Percentiles rank a stretch among this genome's conserved stretches.
phyloP scores from a whole-genome alignment of 371 early-diverging fungal genomes.

The Choanephora cucurbitarum region DNA sequence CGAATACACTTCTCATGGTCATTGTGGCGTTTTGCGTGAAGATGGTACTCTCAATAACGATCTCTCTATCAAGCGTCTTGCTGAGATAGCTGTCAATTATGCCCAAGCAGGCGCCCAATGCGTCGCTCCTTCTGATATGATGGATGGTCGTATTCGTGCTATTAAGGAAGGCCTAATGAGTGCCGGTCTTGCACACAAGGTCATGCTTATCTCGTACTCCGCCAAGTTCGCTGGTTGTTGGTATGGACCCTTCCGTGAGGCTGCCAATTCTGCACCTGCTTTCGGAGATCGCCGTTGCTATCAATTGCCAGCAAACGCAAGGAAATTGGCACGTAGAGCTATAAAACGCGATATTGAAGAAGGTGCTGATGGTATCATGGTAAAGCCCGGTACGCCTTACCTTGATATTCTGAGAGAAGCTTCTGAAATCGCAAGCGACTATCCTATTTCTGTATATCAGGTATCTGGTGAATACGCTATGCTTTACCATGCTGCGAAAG shows the following conservation, averaged over 20 bases:
- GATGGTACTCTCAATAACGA: constrained; percentile 87
- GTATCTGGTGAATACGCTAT: constrained; percentile 96
- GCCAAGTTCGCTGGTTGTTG: constrained; percentile 94
- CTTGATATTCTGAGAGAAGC: constrained; percentile 94
- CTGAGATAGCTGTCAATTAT: constrained; percentile 85
- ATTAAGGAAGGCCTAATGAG: constrained; percentile 83
- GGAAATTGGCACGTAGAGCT: constrained; percentile 90
- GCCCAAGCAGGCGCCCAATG: constrained; percentile 88
- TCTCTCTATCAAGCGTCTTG: constrained; percentile 76
- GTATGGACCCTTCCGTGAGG: constrained; percentile 98
- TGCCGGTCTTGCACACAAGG: constrained; percentile 75
- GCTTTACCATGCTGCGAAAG: constrained; percentile 87
- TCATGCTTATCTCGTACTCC: constrained; percentile 90
- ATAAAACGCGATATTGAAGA: constrained; percentile 86
- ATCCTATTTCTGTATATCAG: constrained; percentile 87
- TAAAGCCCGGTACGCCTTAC: constrained; percentile 96
- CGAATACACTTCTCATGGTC: constrained; percentile 95
- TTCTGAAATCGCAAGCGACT: constrained; percentile 67
- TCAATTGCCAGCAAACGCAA: constrained; percentile 89
- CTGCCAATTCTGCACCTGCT: constrained; percentile 89
- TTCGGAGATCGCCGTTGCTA: constrained; percentile 94
- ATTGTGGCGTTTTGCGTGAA: constrained; percentile 85
- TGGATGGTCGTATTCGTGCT: constrained; percentile 93
- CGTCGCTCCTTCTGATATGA: constrained; percentile 97
- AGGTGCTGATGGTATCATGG: constrained; percentile 96